Conservation (phyloP, 352 stramenopile species). For the Globisporangium solare region DNA sequence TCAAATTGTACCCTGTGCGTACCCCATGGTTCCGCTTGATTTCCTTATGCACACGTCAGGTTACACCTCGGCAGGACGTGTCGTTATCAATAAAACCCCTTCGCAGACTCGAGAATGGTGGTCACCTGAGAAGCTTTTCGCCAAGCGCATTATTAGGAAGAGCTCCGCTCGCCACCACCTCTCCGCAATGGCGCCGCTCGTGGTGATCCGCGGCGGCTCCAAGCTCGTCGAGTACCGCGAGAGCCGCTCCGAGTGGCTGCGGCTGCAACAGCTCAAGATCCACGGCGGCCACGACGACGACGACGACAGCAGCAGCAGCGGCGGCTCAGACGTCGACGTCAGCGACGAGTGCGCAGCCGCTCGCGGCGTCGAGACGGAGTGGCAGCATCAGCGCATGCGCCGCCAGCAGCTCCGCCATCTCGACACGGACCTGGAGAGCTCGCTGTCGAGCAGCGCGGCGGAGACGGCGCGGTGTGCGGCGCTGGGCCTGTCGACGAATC, state of each 20-base stretch:
- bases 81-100: background rate
- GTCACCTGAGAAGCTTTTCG: constrained; percentile 9
- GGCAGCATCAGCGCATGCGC: background rate
- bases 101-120: background rate
- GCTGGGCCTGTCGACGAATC: constrained; percentile 35
- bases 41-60: background rate
- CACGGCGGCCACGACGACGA: constrained; percentile 5
- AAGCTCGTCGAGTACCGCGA: constrained; percentile 69
- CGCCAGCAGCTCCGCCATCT: background rate
- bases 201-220: constrained; percentile 59
- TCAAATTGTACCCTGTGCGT: too few relatives aligned
- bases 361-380: constrained; percentile 13
- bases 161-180: background rate
- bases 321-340: constrained; percentile 16
- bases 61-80: background rate
- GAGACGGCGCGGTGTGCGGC: constrained; percentile 1
- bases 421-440: constrained; percentile 2
- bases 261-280: constrained; percentile 13
- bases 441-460: background rate
- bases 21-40: background rate
- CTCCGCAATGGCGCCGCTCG: constrained; percentile 51
- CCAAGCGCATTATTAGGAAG: too few relatives aligned
- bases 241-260: constrained; percentile 37
- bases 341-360: constrained; percentile 6
- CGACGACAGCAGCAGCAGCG: constrained; percentile 15